A percentile compares a stretch with the other conserved stretches of the same genome.
Conservation (phyloP, 2,329 filamentous ascomycete genomes). For the Colletotrichum sansevieriae region DNA sequence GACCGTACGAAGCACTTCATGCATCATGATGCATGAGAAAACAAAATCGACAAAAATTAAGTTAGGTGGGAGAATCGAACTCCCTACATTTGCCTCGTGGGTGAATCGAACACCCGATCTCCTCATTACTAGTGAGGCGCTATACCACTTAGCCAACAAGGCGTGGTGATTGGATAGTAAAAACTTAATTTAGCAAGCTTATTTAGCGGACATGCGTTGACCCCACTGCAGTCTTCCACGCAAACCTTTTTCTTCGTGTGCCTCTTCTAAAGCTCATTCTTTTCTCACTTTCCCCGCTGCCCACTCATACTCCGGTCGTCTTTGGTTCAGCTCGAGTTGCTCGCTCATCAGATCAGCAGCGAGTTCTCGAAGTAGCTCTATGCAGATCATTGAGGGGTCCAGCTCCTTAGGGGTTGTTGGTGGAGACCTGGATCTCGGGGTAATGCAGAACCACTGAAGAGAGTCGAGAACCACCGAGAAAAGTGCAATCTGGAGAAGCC, state of each 20-base stretch:
- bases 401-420: conserved; percentile 9
- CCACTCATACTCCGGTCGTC: no score
- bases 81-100: conserved; percentile 19
- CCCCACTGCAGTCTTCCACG: neutral
- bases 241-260: no score
- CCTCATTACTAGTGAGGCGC: conserved; percentile 40
- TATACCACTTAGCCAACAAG: conserved; percentile 39
- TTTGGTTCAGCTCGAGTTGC: no score
- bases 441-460: conserved; percentile 5
- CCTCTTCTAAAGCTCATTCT: no score
- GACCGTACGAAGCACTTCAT: no score
- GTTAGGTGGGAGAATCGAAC: no score
- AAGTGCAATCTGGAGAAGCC: no score
- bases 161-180: neutral
- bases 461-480: neutral
- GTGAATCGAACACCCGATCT: conserved; percentile 37
- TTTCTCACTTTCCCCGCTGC: no score
- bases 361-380: neutral
- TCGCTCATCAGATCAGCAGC: no score
- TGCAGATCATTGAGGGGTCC: conserved; percentile 14
- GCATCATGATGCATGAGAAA: neutral
- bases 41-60: neutral
- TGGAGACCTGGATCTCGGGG: conserved; percentile 23
- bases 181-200: accelerated
- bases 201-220: neutral